Percentiles rank a stretch among this genome's conserved stretches.
Conservation (phyloP, 2,329 filamentous ascomycete species). For the Phaeosphaeria sp. region DNA sequence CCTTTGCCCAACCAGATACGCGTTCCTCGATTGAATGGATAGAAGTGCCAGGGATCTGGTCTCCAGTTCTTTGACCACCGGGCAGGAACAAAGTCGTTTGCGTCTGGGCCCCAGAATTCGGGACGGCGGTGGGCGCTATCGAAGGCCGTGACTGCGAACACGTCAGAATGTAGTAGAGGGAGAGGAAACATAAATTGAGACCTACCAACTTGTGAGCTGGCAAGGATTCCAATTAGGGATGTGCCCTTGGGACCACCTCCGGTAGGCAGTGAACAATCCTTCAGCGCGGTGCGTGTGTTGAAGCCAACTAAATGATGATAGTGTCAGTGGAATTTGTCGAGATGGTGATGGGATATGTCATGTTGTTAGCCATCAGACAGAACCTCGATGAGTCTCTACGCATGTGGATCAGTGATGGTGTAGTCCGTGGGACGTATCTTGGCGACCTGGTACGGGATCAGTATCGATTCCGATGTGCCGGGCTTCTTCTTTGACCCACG, state of each 20-base stretch:
- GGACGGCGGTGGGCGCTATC: constrained; percentile 29
- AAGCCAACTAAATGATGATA: constrained; percentile 7
- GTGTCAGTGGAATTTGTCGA: too few relatives aligned
- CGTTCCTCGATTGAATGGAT: constrained; percentile 16
- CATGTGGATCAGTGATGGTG: constrained; percentile 7
- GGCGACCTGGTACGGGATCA: not conserved
- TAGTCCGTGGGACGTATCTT: constrained; percentile 13
- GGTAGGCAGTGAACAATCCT: constrained; percentile 24
- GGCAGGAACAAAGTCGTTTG: constrained; percentile 30
- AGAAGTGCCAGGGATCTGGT: constrained; percentile 14
- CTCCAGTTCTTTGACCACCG: constrained; percentile 29
- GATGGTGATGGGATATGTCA: too few relatives aligned
- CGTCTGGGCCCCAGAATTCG: constrained; percentile 34
- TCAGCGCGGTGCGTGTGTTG: constrained; percentile 23
- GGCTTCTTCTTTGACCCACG: too few relatives aligned
- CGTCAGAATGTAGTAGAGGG: not conserved
- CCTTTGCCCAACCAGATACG: constrained; percentile 8
- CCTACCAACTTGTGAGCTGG: constrained; percentile 11
- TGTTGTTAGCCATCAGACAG: constrained; percentile 9
- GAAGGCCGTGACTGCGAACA: constrained; percentile 6
- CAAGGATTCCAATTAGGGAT: constrained; percentile 24
- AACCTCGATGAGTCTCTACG: constrained; percentile 6
- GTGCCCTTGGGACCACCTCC: constrained; percentile 27
- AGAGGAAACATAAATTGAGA: not conserved
- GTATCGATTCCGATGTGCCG: too few relatives aligned